phyloP scores from a whole-genome alignment of 83 land plant genomes.

The Picea engelmannii region DNA sequence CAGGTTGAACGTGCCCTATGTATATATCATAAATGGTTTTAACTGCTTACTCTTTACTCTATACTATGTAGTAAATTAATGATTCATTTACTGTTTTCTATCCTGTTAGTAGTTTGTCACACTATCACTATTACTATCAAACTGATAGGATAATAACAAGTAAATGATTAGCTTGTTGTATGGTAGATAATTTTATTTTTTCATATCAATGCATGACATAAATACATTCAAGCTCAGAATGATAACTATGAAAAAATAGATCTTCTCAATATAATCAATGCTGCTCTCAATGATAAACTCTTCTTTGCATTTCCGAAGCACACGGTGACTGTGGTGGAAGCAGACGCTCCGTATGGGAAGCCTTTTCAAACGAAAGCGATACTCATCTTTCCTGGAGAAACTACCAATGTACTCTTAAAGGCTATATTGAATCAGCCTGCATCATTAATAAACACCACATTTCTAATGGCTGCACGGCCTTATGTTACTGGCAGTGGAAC shows the following conservation, averaged over 20 bases:
- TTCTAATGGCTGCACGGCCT: slow-evolving; percentile 52
- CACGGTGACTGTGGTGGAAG: slow-evolving; percentile 4
- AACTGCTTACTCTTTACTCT: not conserved
- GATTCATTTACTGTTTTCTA: too few relatives aligned
- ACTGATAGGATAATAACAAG: too few relatives aligned
- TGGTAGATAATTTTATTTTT: too few relatives aligned
- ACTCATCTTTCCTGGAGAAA: not conserved
- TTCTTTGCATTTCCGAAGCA: slow-evolving; percentile 8
- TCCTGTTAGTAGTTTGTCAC: too few relatives aligned
- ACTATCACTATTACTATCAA: too few relatives aligned
- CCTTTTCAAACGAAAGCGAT: not conserved
- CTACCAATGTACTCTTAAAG: not conserved
- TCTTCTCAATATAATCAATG: slow-evolving; percentile 6
- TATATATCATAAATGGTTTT: not conserved
- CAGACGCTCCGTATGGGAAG: slow-evolving; percentile 8
- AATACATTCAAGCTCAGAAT: slow-evolving; percentile 4
- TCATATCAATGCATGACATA: not conserved
- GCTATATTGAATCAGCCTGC: slow-evolving; percentile 17
- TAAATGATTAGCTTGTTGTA: too few relatives aligned
- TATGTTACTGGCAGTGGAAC: slow-evolving; percentile 38
- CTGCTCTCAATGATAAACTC: not conserved
- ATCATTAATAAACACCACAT: slow-evolving; percentile 20
- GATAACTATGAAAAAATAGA: not conserved
- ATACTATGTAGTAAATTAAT: too few relatives aligned
- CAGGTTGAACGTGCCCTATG: not conserved